A percentile compares a stretch with the other conserved stretches of the same genome.
These are phyloP conservation scores for Boletus pseudopeckii DNA, from an alignment of 768 basidiomycete species.

Conservation along the genomic window DNA sequence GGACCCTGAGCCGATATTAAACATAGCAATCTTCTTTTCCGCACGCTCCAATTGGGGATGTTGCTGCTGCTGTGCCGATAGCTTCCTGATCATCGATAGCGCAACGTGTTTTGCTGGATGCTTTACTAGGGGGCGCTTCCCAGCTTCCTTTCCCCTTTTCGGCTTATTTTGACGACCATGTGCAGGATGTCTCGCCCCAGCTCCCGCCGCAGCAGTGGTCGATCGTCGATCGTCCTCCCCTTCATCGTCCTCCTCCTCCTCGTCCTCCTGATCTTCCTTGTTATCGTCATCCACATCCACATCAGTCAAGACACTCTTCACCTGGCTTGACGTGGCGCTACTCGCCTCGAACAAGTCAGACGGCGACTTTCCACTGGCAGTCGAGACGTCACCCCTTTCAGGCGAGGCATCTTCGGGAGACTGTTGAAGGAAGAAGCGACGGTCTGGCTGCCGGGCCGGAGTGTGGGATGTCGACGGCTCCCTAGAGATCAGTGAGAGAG, in stretches of 20 bases:
- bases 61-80: slow-evolving; percentile 22
- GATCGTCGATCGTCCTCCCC: slow-evolving; percentile 25
- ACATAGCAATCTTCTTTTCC: slow-evolving; percentile 35
- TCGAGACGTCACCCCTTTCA: slow-evolving; percentile 32
- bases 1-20: slow-evolving; percentile 60
- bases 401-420: slow-evolving; percentile 40
- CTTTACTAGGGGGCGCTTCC: slow-evolving; percentile 26
- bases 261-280: slow-evolving; percentile 15
- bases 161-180: slow-evolving; percentile 22
- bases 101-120: slow-evolving; percentile 31
- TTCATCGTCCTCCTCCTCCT: slow-evolving; percentile 4
- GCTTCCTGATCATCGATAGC: slow-evolving; percentile 28
- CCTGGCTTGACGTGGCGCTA: slow-evolving; percentile 34
- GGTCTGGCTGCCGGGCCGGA: slow-evolving; percentile 34
- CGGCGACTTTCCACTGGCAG: slow-evolving; percentile 32
- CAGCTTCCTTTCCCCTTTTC: slow-evolving; percentile 34
- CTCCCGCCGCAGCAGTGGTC: slow-evolving; percentile 8
- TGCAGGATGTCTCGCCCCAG: slow-evolving; percentile 5
- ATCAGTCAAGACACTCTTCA: slow-evolving; percentile 22
- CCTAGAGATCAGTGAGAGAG: slow-evolving; percentile 6
- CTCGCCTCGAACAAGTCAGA: slow-evolving; percentile 34
- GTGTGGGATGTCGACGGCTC: slow-evolving; percentile 1
- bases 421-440: slow-evolving; percentile 44
- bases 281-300: slow-evolving; percentile 17
- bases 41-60: slow-evolving; percentile 15